Conservation (phyloP, 108 stramenopile genomes). For the Stephanodiscus triporus region DNA sequence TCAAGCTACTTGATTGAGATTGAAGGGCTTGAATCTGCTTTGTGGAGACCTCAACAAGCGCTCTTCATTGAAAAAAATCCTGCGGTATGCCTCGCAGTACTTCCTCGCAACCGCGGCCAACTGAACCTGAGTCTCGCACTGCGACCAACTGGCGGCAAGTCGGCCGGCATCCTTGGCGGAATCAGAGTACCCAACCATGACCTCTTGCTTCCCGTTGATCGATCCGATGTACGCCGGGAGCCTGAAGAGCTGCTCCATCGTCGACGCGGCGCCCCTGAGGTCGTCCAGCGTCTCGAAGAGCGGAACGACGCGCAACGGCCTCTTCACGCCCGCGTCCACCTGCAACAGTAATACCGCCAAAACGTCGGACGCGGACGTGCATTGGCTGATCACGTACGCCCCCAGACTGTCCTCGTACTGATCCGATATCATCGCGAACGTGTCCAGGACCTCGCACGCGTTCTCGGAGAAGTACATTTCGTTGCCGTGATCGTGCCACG, state of each 20-base stretch:
- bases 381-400: conserved; percentile 97
- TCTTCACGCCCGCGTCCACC: conserved; percentile 91
- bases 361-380: conserved; percentile 91
- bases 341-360: conserved; percentile 94
- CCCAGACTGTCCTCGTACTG: conserved; percentile 88
- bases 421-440: conserved; percentile 81
- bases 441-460: conserved; percentile 77
- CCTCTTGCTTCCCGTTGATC: conserved; percentile 89
- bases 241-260: conserved; percentile 86
- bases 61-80: conserved; percentile 81
- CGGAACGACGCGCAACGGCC: conserved; percentile 93
- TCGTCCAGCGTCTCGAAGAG: conserved; percentile 97
- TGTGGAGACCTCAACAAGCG: too few relatives aligned
- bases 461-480: conserved; percentile 68
- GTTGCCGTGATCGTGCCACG: conserved; percentile 60
- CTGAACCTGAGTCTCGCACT: conserved; percentile 92
- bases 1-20: too few relatives aligned
- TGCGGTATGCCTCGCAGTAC: conserved; percentile 88
- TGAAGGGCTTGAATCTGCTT: too few relatives aligned
- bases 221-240: conserved; percentile 87
- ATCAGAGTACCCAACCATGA: conserved; percentile 98
- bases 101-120: conserved; percentile 75
- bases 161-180: conserved; percentile 98
- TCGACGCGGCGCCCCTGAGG: conserved; percentile 86
- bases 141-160: conserved; percentile 94